These are phyloP conservation scores for Pinus albicaulis DNA, from an alignment of 75 land plant genomes.

Conservation along the genomic window DNA sequence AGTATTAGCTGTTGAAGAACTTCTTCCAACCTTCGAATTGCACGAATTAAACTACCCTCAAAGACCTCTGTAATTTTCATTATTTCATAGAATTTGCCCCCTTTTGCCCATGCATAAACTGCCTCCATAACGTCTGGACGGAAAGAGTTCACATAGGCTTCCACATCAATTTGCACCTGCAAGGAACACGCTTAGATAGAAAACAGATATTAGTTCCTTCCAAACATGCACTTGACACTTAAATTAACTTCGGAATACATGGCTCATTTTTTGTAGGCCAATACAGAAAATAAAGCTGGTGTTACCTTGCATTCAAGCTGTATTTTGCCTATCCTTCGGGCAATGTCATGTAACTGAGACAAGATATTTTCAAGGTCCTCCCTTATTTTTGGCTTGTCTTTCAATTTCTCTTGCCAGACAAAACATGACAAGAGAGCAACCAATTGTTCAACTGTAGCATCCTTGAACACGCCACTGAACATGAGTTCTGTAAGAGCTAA, in stretches of 20 bases:
- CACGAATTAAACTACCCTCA: slow-evolving; percentile 95
- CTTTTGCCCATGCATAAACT: slow-evolving; percentile 87
- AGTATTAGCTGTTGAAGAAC: slow-evolving; percentile 84
- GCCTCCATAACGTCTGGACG: slow-evolving; percentile 96
- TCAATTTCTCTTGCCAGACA: slow-evolving; percentile 97
- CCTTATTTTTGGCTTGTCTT: slow-evolving; percentile 62
- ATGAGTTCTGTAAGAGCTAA: slow-evolving; percentile 86
- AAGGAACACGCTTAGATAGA: not conserved
- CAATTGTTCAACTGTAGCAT: slow-evolving; percentile 73
- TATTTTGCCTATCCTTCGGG: slow-evolving; percentile 80
- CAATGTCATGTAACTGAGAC: slow-evolving; percentile 85
- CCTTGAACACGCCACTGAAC: slow-evolving; percentile 86
- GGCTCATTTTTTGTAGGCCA: not conserved
- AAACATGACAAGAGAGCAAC: slow-evolving; percentile 98
- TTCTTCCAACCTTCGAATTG: slow-evolving; percentile 91
- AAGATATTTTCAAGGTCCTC: slow-evolving; percentile 80
- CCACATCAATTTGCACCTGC: slow-evolving; percentile 81
- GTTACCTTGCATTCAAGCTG: slow-evolving; percentile 97
- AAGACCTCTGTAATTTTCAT: slow-evolving; percentile 82
- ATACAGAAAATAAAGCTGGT: not conserved
- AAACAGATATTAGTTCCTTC: not conserved
- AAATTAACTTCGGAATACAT: not conserved
- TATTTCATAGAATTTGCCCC: slow-evolving; percentile 83
- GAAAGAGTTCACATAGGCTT: slow-evolving; percentile 83
- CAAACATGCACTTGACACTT: not conserved